Conservation (phyloP, 352 stramenopile genomes). For the Phytopythium delawarense region DNA sequence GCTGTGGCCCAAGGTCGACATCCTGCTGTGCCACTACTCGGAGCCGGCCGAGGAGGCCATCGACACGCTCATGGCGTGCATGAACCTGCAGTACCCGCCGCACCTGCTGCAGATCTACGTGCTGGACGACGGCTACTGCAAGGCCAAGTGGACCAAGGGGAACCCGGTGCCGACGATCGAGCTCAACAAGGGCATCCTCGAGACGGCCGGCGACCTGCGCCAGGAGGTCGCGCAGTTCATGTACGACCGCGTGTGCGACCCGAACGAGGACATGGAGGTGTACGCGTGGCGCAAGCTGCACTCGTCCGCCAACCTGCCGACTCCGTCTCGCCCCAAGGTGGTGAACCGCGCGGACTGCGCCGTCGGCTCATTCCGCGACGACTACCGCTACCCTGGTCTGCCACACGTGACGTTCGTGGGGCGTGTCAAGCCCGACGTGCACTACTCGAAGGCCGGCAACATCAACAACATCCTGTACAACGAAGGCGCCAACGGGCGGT, state of each 20-base stretch:
- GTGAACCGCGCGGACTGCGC: slow-evolving; percentile 75
- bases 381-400: slow-evolving; percentile 81
- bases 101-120: slow-evolving; percentile 86
- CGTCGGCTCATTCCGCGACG: slow-evolving; percentile 77
- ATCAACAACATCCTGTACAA: slow-evolving; percentile 91
- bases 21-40: slow-evolving; percentile 78
- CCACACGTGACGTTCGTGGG: slow-evolving; percentile 77
- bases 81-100: slow-evolving; percentile 85
- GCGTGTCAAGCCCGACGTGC: slow-evolving; percentile 60
- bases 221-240: slow-evolving; percentile 87
- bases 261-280: slow-evolving; percentile 85
- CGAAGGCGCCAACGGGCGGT: slow-evolving; percentile 74
- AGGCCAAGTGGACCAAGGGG: slow-evolving; percentile 75
- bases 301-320: slow-evolving; percentile 77
- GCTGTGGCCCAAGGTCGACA: slow-evolving; percentile 81
- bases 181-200: slow-evolving; percentile 75
- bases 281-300: slow-evolving; percentile 86
- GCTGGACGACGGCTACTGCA: slow-evolving; percentile 83
- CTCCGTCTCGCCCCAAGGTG: slow-evolving; percentile 57
- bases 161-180: slow-evolving; percentile 64
- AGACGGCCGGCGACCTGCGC: slow-evolving; percentile 73
- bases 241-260: slow-evolving; percentile 84
- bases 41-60: slow-evolving; percentile 84
- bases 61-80: slow-evolving; percentile 82
- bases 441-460: slow-evolving; percentile 88